Evolutionary conservation across 2,329 filamentous ascomycete species (phyloP).

Genomic region (Pseudogymnoascus sp.): DNA sequence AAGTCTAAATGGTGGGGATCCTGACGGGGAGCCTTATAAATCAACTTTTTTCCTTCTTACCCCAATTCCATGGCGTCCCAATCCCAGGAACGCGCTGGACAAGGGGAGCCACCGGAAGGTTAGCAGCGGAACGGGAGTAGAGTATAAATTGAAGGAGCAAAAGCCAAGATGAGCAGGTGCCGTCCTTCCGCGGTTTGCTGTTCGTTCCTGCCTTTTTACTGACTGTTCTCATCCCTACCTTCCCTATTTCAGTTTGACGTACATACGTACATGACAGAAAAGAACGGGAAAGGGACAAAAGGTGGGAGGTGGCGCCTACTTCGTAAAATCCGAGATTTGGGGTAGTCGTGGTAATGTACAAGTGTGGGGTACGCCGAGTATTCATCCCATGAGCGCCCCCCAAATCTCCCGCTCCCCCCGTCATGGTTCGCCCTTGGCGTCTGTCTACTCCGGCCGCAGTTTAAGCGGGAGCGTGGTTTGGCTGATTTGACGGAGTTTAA

Average conservation of each 20-base stretch:
- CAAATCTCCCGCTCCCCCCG: neutral
- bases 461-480: neutral
- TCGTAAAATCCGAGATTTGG: slow-evolving; percentile 2
- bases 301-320: neutral
- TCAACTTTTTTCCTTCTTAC: neutral
- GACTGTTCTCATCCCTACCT: neutral
- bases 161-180: neutral
- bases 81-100: neutral
- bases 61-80: neutral
- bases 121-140: neutral
- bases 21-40: neutral
- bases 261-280: neutral
- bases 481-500: neutral
- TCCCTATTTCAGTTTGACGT: neutral
- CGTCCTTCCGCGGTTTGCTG: neutral
- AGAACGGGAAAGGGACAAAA: neutral
- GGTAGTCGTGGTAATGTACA: neutral
- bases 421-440: neutral
- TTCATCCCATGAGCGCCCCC: neutral
- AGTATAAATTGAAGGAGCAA: neutral
- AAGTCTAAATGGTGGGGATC: slow-evolving; percentile 6
- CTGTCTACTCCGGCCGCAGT: neutral
- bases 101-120: neutral
- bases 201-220: neutral
- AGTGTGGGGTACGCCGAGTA: slow-evolving; percentile 1